Base-by-base conservation (phyloP, 1,284 basidiomycete genomes). In the Coniophora puteana region DNA sequence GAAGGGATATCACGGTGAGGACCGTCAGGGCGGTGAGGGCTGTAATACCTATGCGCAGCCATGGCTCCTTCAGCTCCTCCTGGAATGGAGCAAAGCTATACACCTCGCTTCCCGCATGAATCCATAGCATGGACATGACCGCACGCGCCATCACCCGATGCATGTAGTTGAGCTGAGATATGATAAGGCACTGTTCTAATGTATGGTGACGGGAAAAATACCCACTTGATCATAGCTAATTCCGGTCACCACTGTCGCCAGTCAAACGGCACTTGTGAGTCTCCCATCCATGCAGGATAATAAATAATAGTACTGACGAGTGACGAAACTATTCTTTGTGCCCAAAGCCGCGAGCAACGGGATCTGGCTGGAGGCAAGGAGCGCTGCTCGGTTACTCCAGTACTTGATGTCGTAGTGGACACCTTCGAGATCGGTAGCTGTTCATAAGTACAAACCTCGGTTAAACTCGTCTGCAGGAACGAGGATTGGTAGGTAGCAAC, bases 291-390 rank as follows among this genome's bases (percentile, higher is more conserved):
- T 5, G 2, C 8, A 20, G 4, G 14, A 28, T 2, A 1, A 1
- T 13, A 16, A 18, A 10, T 14, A 7, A 10, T 12, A 3, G 13
- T 11, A 48, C 76, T 42, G 42, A 79, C 78, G 65, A 5, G 78
- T 74, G 6, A 86, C 62, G 16, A 77, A 40, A 40, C 83, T 85
- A 54, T 86, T 82, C 55, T 78, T 79, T 36, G 76, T 78, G 0
- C 78, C 80, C 11, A 86, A 69, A 3, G 68, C 78, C 0, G 75
- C 70, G 49, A 84, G 68, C n/a, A 86, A 60, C 0, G 80, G 76
- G 2, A 82, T 53, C 52, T 86, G 83, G 14, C 68, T 67, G 1
- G 71, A 61, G 1, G 72, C 78, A 13, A 83, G 62, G 28, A 61
- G 54, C 0, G 66, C 76, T 1, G 76, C 71, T 25, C 76, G 67